Percentiles rank a stretch among this genome's conserved stretches.
Conservation (phyloP, 495 filamentous ascomycete genomes). For the Podospora didyma region DNA sequence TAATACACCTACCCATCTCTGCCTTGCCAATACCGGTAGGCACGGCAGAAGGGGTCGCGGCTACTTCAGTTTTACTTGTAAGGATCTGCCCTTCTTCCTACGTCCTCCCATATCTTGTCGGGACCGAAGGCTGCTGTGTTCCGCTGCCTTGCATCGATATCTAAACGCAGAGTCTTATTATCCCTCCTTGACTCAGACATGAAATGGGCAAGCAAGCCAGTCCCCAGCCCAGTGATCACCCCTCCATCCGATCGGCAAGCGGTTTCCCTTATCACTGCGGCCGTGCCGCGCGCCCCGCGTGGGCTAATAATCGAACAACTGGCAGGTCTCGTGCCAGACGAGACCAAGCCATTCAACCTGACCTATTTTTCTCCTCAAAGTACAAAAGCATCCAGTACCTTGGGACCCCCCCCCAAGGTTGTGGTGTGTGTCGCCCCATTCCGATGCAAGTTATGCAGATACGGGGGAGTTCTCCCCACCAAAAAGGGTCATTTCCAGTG, state of each 20-base stretch:
- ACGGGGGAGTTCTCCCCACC: no score
- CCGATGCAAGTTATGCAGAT: no score
- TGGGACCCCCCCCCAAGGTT: no score
- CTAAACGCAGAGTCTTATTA: neutral
- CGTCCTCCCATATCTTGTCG: no score
- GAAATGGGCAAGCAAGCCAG: no score
- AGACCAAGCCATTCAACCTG: no score
- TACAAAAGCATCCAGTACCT: no score
- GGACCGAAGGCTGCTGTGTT: neutral
- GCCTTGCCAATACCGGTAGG: neutral
- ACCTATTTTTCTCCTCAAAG: no score
- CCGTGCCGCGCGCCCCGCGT: neutral
- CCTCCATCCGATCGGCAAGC: conserved; percentile 14
- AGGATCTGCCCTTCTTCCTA: no score
- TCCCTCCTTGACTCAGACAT: neutral
- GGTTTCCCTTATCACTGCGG: conserved; percentile 9
- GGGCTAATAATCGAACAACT: neutral
- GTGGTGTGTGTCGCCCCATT: no score
- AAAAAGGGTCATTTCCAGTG: neutral
- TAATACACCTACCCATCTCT: neutral
- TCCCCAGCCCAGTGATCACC: conserved; percentile 1
- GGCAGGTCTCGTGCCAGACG: neutral
- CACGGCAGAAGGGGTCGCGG: neutral
- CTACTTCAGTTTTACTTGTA: no score
- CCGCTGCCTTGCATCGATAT: neutral